Evolutionary conservation across 1,139 yeast genomes (phyloP).

Genomic region (Meyerozyma athensensis): DNA sequence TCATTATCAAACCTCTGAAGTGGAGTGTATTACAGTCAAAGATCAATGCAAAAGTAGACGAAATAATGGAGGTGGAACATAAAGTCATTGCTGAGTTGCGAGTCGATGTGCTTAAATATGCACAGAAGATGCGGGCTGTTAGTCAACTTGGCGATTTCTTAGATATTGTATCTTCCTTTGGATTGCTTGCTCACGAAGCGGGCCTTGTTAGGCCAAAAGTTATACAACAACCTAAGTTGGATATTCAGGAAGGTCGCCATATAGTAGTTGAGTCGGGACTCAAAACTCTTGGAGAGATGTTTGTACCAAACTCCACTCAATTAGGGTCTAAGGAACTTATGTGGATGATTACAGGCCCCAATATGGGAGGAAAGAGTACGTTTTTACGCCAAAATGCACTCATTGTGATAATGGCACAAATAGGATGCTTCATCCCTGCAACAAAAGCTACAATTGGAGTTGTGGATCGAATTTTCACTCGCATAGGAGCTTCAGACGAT

Average conservation of each 20-base stretch:
- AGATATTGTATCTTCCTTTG: conserved; percentile 73
- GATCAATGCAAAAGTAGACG: conserved; percentile 21
- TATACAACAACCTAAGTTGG: conserved; percentile 40
- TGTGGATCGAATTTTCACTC: conserved; percentile 80
- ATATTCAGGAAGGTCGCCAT: conserved; percentile 66
- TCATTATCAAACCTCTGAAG: conserved; percentile 26
- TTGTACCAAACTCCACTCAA: conserved; percentile 58
- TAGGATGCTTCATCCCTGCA: conserved; percentile 89
- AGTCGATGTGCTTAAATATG: conserved; percentile 29
- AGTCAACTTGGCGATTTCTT: conserved; percentile 55
- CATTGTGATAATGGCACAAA: conserved; percentile 79
- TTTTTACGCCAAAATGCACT: conserved; percentile 84
- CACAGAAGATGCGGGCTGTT: conserved; percentile 40
- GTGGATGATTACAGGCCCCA: conserved; percentile 92
- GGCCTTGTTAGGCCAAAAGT: conserved; percentile 65
- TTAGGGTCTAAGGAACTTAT: conserved; percentile 18
- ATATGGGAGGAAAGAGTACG: conserved; percentile 97
- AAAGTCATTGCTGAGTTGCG: conserved; percentile 40
- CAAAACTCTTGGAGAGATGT: conserved; percentile 42
- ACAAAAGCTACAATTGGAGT: conserved; percentile 63
- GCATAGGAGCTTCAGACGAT: conserved; percentile 92
- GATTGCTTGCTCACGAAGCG: conserved; percentile 61
- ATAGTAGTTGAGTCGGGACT: conserved; percentile 84
- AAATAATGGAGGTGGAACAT: conserved; percentile 39
- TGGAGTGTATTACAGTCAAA: conserved; percentile 31